phyloP scores from a whole-genome alignment of 2,329 filamentous ascomycete species.

The Dactylonectria estremocensis region DNA sequence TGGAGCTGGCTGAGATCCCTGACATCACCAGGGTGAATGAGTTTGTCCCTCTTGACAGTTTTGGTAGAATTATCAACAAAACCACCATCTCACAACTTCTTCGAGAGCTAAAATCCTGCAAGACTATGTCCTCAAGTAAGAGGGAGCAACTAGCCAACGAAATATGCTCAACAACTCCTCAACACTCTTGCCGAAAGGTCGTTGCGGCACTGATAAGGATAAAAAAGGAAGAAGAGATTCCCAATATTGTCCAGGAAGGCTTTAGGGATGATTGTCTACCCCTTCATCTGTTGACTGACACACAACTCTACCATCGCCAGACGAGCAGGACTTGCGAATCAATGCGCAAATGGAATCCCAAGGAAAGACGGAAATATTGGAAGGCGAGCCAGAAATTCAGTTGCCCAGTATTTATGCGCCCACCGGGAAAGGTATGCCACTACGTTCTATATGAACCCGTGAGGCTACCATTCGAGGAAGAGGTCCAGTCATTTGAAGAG shows the following conservation, averaged over 20 bases:
- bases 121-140: not conserved
- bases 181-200: not conserved
- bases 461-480: not conserved
- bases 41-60: not conserved
- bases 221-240: not conserved
- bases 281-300: fast-evolving
- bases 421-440: not conserved
- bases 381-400: not conserved
- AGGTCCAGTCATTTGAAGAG: not conserved
- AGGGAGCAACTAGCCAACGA: not conserved
- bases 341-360: not conserved
- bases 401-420: not conserved
- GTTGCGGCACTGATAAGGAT: not conserved
- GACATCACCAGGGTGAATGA: not conserved
- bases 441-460: not conserved
- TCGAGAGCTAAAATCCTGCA: not conserved
- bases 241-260: not conserved
- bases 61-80: not conserved
- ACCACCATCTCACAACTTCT: not conserved
- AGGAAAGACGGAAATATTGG: not conserved
- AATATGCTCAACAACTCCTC: not conserved
- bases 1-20: not conserved
- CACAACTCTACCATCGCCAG: not conserved
- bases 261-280: not conserved
- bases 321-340: not conserved